Percentiles rank a stretch among this genome's conserved stretches.
Conservation (phyloP, 768 basidiomycete genomes). For the Podaxis sp. region DNA sequence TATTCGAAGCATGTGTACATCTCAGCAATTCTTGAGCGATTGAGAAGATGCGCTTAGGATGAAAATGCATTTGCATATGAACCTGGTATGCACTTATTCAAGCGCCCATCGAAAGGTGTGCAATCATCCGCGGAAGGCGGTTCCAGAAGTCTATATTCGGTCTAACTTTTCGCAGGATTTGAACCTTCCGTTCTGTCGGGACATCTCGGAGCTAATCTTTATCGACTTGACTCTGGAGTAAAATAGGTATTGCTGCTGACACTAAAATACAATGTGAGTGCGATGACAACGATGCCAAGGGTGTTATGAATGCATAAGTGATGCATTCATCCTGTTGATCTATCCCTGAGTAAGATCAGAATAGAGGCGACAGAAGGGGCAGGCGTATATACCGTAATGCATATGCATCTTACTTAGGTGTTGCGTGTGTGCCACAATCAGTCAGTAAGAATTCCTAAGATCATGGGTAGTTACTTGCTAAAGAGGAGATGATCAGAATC, state of each 20-base stretch:
- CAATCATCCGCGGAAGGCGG: slow-evolving; percentile 52
- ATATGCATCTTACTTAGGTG: slow-evolving; percentile 19
- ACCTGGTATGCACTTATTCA: slow-evolving; percentile 35
- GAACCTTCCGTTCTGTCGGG: slow-evolving; percentile 43
- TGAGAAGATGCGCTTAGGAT: slow-evolving; percentile 26
- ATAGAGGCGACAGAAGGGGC: not conserved
- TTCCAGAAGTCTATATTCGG: slow-evolving; percentile 36
- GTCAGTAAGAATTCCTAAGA: slow-evolving; percentile 25
- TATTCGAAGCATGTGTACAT: slow-evolving; percentile 28
- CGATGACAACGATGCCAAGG: slow-evolving; percentile 6
- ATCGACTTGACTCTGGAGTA: slow-evolving; percentile 17
- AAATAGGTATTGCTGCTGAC: slow-evolving; percentile 7
- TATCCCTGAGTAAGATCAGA: slow-evolving; percentile 1
- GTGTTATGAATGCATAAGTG: slow-evolving; percentile 11
- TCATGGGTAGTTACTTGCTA: slow-evolving; percentile 22
- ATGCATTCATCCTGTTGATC: slow-evolving; percentile 2
- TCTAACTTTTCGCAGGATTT: slow-evolving; percentile 18
- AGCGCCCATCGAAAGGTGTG: slow-evolving; percentile 32
- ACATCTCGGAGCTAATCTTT: slow-evolving; percentile 38
- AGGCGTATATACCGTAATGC: not conserved
- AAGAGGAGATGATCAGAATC: slow-evolving; percentile 30
- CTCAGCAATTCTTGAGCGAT: slow-evolving; percentile 30
- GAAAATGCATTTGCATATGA: slow-evolving; percentile 33
- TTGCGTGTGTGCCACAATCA: slow-evolving; percentile 38
- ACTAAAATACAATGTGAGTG: slow-evolving; percentile 3